Evolutionary conservation across 768 basidiomycete species (phyloP).

Genomic region (Tricholoma flavovirens): DNA sequence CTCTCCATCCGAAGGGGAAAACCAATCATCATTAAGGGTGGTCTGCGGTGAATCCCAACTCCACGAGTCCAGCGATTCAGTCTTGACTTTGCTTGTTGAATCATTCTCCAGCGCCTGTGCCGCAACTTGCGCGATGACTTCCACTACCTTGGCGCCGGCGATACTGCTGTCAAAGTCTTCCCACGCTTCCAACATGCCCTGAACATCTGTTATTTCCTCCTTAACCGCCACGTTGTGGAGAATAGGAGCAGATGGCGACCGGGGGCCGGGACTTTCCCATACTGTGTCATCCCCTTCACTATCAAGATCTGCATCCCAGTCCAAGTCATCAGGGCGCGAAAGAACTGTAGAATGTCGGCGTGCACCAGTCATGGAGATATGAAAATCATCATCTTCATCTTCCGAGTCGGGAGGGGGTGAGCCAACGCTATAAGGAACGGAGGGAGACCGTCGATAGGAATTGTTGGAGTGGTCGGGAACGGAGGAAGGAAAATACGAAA

Average conservation of each 20-base stretch:
- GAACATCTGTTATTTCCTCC: slow-evolving; percentile 56
- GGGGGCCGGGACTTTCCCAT: slow-evolving; percentile 60
- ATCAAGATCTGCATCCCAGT: slow-evolving; percentile 43
- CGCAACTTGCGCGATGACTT: slow-evolving; percentile 35
- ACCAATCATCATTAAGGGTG: slow-evolving; percentile 22
- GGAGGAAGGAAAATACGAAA: slow-evolving; percentile 24
- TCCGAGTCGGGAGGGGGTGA: slow-evolving; percentile 74
- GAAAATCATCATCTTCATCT: slow-evolving; percentile 50
- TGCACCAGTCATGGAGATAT: slow-evolving; percentile 37
- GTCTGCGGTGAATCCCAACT: slow-evolving; percentile 34
- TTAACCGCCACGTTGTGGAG: slow-evolving; percentile 38
- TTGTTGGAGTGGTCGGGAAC: slow-evolving; percentile 12
- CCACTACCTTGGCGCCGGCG: slow-evolving; percentile 38
- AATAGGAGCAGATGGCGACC: slow-evolving; percentile 55
- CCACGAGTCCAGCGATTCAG: slow-evolving; percentile 41
- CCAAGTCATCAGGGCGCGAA: slow-evolving; percentile 26
- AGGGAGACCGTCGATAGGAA: slow-evolving; percentile 50
- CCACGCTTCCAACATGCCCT: slow-evolving; percentile 65
- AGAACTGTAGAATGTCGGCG: slow-evolving; percentile 27
- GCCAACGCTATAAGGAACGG: slow-evolving; percentile 48
- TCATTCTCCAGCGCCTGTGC: slow-evolving; percentile 24
- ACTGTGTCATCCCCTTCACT: slow-evolving; percentile 57
- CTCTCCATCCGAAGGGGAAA: slow-evolving; percentile 23
- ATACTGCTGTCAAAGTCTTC: slow-evolving; percentile 50
- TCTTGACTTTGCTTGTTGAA: slow-evolving; percentile 30